Evolutionary conservation across 2,329 filamentous ascomycete species (phyloP).

Genomic region (Phaeosphaeriaceae sp.): DNA sequence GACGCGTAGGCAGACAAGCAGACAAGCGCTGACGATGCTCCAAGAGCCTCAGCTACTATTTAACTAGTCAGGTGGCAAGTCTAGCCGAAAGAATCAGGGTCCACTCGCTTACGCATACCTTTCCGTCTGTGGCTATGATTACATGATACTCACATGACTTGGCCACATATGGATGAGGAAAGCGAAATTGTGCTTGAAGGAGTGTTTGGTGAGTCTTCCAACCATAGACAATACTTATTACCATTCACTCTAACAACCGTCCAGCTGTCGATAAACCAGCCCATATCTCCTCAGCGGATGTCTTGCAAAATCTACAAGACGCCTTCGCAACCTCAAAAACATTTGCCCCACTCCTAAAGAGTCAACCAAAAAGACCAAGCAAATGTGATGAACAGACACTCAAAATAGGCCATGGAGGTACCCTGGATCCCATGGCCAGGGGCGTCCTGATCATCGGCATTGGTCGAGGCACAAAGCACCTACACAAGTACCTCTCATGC

Average conservation of each 20-base stretch:
- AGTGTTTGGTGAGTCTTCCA: conserved; percentile 31
- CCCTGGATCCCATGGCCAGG: conserved; percentile 37
- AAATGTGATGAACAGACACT: conserved; percentile 31
- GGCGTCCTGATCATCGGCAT: conserved; percentile 41
- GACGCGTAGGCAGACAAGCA: background rate
- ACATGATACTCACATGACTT: too few relatives aligned
- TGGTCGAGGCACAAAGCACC: conserved; percentile 37
- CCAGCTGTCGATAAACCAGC: conserved; percentile 33
- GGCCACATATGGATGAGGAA: background rate
- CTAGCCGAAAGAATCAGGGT: conserved; percentile 1
- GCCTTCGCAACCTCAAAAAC: conserved; percentile 24
- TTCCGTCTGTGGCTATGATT: too few relatives aligned
- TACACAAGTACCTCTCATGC: conserved; percentile 33
- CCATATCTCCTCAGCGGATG: conserved; percentile 28
- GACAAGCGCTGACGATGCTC: conserved; percentile 6
- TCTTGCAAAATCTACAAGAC: conserved; percentile 29
- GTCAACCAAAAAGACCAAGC: conserved; percentile 28
- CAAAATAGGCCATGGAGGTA: conserved; percentile 40
- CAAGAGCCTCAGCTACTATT: background rate
- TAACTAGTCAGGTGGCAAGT: background rate
- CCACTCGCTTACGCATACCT: background rate
- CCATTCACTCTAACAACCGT: background rate
- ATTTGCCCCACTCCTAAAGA: conserved; percentile 21
- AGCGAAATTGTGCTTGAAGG: conserved; percentile 23
- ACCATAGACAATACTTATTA: too few relatives aligned